Base-by-base conservation (phyloP, 164 flowering plant genomes). In the Stephania cephalantha region DNA sequence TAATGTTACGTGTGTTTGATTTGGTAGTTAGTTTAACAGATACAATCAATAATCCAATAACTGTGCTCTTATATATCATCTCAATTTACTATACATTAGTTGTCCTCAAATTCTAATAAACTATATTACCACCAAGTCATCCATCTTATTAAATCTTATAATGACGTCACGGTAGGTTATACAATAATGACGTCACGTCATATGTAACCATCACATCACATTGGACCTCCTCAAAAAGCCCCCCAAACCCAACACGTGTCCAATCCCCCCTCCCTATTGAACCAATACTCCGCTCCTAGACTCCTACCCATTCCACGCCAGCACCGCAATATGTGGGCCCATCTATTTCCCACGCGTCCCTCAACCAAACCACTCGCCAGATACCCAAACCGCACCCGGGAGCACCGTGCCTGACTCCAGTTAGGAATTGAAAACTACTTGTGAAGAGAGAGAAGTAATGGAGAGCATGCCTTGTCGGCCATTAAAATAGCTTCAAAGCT, bases 391-490 rank as follows among this genome's bases (percentile, higher is more conserved):
- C 13, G 9, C 68, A 6, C 7, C 68, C 31, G 35, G 35, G 5
- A 22, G 9, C 35, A 65, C 17, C 11, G 12, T 2, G 64, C 7
- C 64, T 18, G 64, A 58, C 64, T 58, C 64, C 64, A 58, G 64
- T 58, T 58, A 58, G 64, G 18, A 58, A 58, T 15, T 58, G 5
- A 4, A 12, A 58, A 12, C 64, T 9, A 30, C 15, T 30, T 31
- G n/a, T 17, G 70, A 68, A 30, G 46, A 68, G 45, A 68, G 46
- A 68, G 45, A 52, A 30, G 69, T 30, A 52, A n/a, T 31, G 46
- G 69, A 61, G 44, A 42, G 69, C 75, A 73, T 63, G 75, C 75
- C n/a, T 73, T 61, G 75, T 73, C 75, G 75, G 75, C 75, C 75
- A 73, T 73, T 58, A 58, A 15, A 22, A 72, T 29, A 73, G 69